Conservation (phyloP, 331 rosid genomes). For the Pyrus hybrid region DNA sequence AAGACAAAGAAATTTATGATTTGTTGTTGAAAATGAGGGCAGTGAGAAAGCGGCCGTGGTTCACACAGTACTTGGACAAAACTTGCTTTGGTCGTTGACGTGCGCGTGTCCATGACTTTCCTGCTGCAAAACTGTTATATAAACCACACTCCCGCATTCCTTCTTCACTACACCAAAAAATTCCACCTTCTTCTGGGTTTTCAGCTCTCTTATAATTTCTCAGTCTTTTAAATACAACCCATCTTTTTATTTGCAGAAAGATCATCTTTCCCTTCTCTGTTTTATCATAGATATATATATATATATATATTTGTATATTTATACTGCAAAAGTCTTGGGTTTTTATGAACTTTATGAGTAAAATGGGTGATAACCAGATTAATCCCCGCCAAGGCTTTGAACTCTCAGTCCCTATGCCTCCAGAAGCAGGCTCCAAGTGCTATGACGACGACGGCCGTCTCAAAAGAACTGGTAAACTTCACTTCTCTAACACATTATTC, state of each 20-base stretch:
- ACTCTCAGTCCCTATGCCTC: conserved; percentile 27
- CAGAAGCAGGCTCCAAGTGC: conserved; percentile 29
- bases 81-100: conserved; percentile 7
- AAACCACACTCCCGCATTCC: neutral
- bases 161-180: conserved; percentile 1
- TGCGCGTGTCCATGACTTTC: neutral
- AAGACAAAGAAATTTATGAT: too few relatives aligned
- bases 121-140: conserved; percentile 1
- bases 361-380: conserved; percentile 39
- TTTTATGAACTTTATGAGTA: neutral
- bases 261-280: neutral
- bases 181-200: neutral
- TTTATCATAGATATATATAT: neutral
- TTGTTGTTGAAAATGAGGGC: too few relatives aligned
- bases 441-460: conserved; percentile 84
- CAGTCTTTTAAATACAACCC: conserved; percentile 11
- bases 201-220: neutral
- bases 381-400: conserved; percentile 33
- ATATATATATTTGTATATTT: neutral
- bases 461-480: conserved; percentile 61
- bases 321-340: neutral
- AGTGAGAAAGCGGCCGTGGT: too few relatives aligned
- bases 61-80: too few relatives aligned
- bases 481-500: neutral
- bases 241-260: conserved; percentile 5